Evolutionary conservation across 2,329 filamentous ascomycete genomes (phyloP), one percentile per base, ranked within the genome.

Genomic region (Tolypocladium ophioglossoides): DNA sequence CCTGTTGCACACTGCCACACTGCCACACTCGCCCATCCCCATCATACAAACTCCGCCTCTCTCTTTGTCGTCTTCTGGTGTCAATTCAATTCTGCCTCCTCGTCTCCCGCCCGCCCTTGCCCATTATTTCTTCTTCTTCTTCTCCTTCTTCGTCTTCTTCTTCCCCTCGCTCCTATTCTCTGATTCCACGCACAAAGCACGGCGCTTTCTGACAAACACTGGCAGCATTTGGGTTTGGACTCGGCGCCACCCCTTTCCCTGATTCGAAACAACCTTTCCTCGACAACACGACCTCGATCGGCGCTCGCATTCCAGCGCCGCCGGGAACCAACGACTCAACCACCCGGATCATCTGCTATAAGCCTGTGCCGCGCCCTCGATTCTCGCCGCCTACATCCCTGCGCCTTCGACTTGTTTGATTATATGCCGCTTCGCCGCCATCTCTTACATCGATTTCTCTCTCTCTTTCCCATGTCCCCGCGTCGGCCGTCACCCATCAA

Each of bases 401-500:
- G 41, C 41, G 24, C 4, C 27, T 7, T 3, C 41, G 24, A 11
- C 30, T 30, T 30, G 5, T 30, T 30, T 6, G 3, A 6, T 6
- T 30, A 30, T 30, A 30, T 30, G 30, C 30, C 8, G 30, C 30
- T 30, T 8, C 24, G 24, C 14, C 41, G 41, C 41, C 41, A 30
- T 30, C 41, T n/a, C 24, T 27, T 32, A 18, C 44, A n/a, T 47
- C 27, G 5, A 38, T n/a, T 20, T 46, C 30, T 38, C n/a, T 32
- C 6, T 18, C 14, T 16, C 22, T 34, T 2, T 53, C 57, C 55
- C 59, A 61, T 61, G 61, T 56, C 41, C 39, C 44, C 44, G 54
- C 46, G 37, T 22, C 55, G 41, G 41, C 46, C 37, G 52, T 35
- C 50, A 18, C 44, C 50, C 46, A 24, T 46, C 47, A 40, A 59